A percentile compares a stretch with the other conserved stretches of the same genome.
phyloP scores from a whole-genome alignment of 192 early-diverging fungal genomes.

The Coemansia sp. region DNA sequence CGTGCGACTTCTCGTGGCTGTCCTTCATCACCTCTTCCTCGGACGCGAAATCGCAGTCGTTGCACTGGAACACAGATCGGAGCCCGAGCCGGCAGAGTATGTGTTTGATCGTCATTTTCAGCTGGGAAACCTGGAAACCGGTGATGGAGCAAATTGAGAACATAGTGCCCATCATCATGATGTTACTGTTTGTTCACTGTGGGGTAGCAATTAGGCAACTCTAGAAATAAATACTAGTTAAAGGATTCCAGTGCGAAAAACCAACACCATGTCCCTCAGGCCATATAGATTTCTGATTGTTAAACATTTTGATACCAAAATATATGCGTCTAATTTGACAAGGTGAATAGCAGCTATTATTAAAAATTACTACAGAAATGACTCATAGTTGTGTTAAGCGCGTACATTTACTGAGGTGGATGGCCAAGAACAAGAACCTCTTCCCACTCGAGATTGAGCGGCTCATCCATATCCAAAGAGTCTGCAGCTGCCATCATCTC shows the following conservation, averaged over 20 bases:
- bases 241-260: too few relatives aligned
- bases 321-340: too few relatives aligned
- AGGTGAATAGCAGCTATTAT: too few relatives aligned
- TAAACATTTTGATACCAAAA: too few relatives aligned
- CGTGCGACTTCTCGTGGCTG: conserved; percentile 21
- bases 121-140: neutral
- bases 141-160: too few relatives aligned
- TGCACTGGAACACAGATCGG: conserved; percentile 49
- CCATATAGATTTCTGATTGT: too few relatives aligned
- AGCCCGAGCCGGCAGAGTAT: conserved; percentile 11
- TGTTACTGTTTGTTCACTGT: too few relatives aligned
- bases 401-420: conserved; percentile 10
- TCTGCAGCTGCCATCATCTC: conserved; percentile 39
- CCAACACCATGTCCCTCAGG: too few relatives aligned
- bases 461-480: conserved; percentile 27
- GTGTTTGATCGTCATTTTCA: conserved; percentile 22
- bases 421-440: conserved; percentile 29
- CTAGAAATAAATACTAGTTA: too few relatives aligned
- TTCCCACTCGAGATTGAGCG: conserved; percentile 35
- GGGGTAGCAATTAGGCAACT: too few relatives aligned
- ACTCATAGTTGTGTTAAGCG: neutral
- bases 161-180: too few relatives aligned
- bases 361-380: too few relatives aligned
- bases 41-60: conserved; percentile 41
- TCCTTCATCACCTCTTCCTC: conserved; percentile 29